Evolutionary conservation across 2,329 filamentous ascomycete species (phyloP), one percentile per base, ranked within the genome.

Genomic region (Byssoonygena ceratinophila): DNA sequence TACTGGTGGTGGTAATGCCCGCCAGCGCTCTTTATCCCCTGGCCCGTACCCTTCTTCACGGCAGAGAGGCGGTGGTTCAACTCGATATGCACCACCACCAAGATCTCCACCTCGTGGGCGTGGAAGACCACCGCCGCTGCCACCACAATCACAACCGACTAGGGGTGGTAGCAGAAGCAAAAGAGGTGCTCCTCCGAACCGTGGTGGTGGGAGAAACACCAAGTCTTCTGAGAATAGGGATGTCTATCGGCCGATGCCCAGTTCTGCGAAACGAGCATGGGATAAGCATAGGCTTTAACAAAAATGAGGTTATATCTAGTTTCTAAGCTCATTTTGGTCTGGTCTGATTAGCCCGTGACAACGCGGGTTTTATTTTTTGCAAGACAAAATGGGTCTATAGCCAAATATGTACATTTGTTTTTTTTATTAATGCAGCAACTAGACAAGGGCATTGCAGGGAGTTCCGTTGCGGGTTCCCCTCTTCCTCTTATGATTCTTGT

Each of bases 11-110:
- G 54, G 59, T 44, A 59, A 58, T 46, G 54, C 56, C 5, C 62
- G 65, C 6, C 60, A 62, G 31, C 65, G 66, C 18, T 68, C 67
- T 4, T 51, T 64, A 43, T 67, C 66, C 9, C 65, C 67, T 36
- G 59, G 59, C 7, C 55, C 57, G 14, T 57, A 60, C 27, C 54
- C 59, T 11, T n/a, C n/a, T n/a, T 52, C 52, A 11, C 53, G 57
- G 22, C 48, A 47, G 16, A 23, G 52, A 51, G 40, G 43, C n/a
- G 57, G 60, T 14, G 40, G 49, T 14, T 32, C 59, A 55, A 41
- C 58, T 57, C 53, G 59, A 61, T 16, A 32, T 23, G n/a, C n/a
- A n/a, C 3, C 8, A 20, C 55, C 54, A 14, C 54, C 59, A 16
- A 57, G 58, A 22, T 61, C 62, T 18, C 61, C 62, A 34, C 59